Percentiles rank a stretch among this genome's conserved stretches.
Conservation (phyloP, 75 land plant species). For the Selaginella moellendorffii region DNA sequence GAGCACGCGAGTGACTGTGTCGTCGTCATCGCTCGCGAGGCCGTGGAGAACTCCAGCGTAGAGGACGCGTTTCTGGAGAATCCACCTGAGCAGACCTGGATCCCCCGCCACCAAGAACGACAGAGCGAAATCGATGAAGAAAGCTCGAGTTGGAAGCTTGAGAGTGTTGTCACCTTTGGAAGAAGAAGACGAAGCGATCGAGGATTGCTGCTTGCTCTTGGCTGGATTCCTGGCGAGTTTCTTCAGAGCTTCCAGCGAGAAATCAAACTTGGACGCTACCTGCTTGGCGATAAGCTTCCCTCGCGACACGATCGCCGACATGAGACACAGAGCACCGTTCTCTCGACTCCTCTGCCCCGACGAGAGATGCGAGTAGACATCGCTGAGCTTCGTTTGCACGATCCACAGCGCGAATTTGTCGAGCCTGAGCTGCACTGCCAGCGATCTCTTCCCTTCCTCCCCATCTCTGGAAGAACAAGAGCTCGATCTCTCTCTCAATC, state of each 20-base stretch:
- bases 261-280: constrained; percentile 65
- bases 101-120: constrained; percentile 72
- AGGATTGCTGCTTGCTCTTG: not conserved
- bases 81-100: constrained; percentile 64
- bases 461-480: constrained; percentile 15
- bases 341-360: constrained; percentile 46
- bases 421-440: constrained; percentile 26
- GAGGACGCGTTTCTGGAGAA: constrained; percentile 65
- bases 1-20: constrained; percentile 45
- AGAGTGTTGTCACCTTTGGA: constrained; percentile 55
- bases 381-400: constrained; percentile 37
- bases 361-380: constrained; percentile 52
- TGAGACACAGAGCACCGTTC: constrained; percentile 37
- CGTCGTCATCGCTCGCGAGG: constrained; percentile 60
- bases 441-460: constrained; percentile 10
- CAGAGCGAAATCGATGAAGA: constrained; percentile 79
- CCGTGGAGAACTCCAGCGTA: constrained; percentile 61
- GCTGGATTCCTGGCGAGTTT: constrained; percentile 33
- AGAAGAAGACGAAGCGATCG: constrained; percentile 35
- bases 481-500: constrained; percentile 22
- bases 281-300: constrained; percentile 36
- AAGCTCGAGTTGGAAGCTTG: constrained; percentile 14
- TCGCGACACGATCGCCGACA: constrained; percentile 59
- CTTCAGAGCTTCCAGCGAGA: constrained; percentile 36
- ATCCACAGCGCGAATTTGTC: constrained; percentile 56